phyloP scores from a whole-genome alignment of 1,284 basidiomycete species.

The Marasmius fiardii region DNA sequence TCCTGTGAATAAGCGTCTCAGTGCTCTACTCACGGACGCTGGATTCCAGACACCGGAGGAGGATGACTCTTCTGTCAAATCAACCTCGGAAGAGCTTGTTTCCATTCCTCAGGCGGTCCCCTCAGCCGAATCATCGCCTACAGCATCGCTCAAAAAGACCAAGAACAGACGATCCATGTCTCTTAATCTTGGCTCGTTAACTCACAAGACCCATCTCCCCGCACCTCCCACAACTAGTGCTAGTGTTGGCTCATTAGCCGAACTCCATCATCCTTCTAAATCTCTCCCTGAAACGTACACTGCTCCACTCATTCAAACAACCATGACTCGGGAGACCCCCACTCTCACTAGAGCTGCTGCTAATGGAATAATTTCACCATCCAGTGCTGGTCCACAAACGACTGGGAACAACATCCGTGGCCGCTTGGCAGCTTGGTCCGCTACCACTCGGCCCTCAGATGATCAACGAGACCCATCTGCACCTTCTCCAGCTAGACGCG shows the following conservation, averaged over 20 bases:
- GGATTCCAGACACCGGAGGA: constrained; percentile 54
- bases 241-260: constrained; percentile 20
- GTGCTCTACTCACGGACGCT: constrained; percentile 62
- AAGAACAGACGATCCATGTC: constrained; percentile 63
- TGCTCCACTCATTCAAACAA: constrained; percentile 20
- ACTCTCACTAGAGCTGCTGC: constrained; percentile 38
- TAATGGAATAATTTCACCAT: constrained; percentile 37
- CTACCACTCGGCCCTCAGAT: constrained; percentile 21
- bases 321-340: constrained; percentile 30
- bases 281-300: constrained; percentile 28
- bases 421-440: constrained; percentile 48
- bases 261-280: constrained; percentile 27
- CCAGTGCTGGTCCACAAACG: constrained; percentile 31
- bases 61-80: constrained; percentile 32
- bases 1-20: constrained; percentile 58
- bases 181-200: constrained; percentile 39
- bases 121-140: constrained; percentile 23
- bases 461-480: constrained; percentile 13
- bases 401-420: constrained; percentile 44
- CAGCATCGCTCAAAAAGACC: not conserved
- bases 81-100: constrained; percentile 12
- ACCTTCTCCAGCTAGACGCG: constrained; percentile 6
- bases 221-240: constrained; percentile 9
- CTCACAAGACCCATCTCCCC: constrained; percentile 16
- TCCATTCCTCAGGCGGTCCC: constrained; percentile 19